Evolutionary conservation across 495 filamentous ascomycete genomes (phyloP).

Genomic region (Daldinia childiae): DNA sequence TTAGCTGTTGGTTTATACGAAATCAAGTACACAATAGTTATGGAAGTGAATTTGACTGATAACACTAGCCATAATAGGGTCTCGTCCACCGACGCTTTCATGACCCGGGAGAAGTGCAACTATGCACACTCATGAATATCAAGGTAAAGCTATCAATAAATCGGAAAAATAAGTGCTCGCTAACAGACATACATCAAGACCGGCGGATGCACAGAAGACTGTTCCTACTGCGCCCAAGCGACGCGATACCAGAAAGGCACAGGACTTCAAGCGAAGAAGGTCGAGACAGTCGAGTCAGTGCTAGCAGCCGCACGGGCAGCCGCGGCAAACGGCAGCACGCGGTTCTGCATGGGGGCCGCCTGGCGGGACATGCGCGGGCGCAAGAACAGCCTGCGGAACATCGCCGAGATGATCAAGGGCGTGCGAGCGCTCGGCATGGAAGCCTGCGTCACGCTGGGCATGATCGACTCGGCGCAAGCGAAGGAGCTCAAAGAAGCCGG

Average conservation of each 20-base stretch:
- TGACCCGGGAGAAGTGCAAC: conserved; percentile 78
- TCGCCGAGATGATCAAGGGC: conserved; percentile 82
- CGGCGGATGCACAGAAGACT: conserved; percentile 89
- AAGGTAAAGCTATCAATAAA: conserved; percentile 53
- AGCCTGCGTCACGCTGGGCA: conserved; percentile 85
- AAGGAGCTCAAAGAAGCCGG: conserved; percentile 82
- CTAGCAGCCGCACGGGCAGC: conserved; percentile 78
- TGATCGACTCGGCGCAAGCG: conserved; percentile 82
- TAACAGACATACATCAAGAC: conserved; percentile 51
- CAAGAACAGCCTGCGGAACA: conserved; percentile 77
- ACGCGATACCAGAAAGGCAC: conserved; percentile 82
- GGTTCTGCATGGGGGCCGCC: conserved; percentile 92
- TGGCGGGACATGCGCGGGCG: conserved; percentile 93
- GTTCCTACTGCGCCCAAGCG: conserved; percentile 88
- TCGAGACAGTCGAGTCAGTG: conserved; percentile 79
- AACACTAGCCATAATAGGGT: conserved; percentile 56
- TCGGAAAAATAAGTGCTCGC: not conserved
- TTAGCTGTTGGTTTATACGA: not conserved
- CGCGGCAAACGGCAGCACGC: conserved; percentile 79
- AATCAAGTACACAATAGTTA: not conserved
- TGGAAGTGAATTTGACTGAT: conserved; percentile 26
- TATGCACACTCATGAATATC: conserved; percentile 94
- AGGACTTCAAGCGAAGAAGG: conserved; percentile 78
- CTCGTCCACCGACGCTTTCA: conserved; percentile 83
- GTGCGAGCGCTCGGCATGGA: conserved; percentile 85